Base-by-base conservation (phyloP, 73 alveolate genomes). In the Paramecium tetraurelia region DNA sequence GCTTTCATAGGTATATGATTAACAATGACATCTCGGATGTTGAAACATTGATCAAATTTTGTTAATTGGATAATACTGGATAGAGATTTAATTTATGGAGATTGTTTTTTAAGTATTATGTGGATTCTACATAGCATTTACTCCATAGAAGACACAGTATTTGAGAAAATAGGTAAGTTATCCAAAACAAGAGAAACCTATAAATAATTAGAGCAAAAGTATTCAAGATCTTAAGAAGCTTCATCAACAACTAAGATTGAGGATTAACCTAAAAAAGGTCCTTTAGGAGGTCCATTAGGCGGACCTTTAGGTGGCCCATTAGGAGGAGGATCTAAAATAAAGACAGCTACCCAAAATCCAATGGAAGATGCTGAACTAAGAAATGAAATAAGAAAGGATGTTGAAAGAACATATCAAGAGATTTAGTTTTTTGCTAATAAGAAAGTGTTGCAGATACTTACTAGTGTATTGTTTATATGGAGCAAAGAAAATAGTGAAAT, bases 361-460 rank as follows among this genome's bases (percentile, higher is more conserved):
- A 21, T 46, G 36, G 94, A 89, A 22, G 71, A 69, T 50, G 57
- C 58, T n/a, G 94, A 89, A 69, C 53, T 89, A 27, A 68, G 92
- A 48, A 70, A 63, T 59, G 94, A 89, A 20, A 89, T 89, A 9
- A 89, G 50, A 46, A 89, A 89, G 24, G 94, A 89, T 89, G 94
- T 89, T 10, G 94, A 89, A 46, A 36, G 94, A 41, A 89, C 94
- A 1, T 89, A 89, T 71, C 36, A 89, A 70, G 94, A 89, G 29
- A 71, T 18, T 5, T 22, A 89, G 16, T 89, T 89, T 41, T 89
- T 89, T 21, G 46, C 71, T n/a, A 69, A 89, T 71, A 70, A 70
- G 35, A 89, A 89, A 50, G 77, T 89, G 6, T 70, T 70, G 31
- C 21, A 31, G 20, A 48, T 89, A 35, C 36, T 89, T 48, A 89